These are phyloP conservation scores for Eustoma russellianum DNA, from an alignment of 257 asterid genomes.

Conservation along the genomic window DNA sequence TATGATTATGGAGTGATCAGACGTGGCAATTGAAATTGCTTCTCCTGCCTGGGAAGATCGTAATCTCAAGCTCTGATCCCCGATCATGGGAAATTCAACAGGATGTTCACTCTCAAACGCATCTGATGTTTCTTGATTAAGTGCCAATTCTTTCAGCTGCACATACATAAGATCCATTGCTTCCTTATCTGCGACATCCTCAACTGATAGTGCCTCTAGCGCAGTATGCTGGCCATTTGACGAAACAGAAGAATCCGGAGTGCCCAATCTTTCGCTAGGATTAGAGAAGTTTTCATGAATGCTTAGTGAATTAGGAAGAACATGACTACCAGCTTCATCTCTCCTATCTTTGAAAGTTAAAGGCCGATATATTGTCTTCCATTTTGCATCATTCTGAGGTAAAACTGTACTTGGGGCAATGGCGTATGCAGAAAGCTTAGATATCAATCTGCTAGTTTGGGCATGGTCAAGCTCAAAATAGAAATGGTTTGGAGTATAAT, in stretches of 20 bases:
- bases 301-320: slow-evolving; percentile 20
- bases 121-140: slow-evolving; percentile 12
- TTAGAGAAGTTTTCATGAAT: slow-evolving; percentile 21
- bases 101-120: slow-evolving; percentile 16
- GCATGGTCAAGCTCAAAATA: slow-evolving; percentile 81
- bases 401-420: slow-evolving; percentile 28
- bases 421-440: slow-evolving; percentile 42
- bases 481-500: slow-evolving; percentile 45
- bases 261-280: slow-evolving; percentile 21
- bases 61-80: slow-evolving; percentile 21
- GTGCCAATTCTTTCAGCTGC: slow-evolving; percentile 53
- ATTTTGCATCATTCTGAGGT: slow-evolving; percentile 17
- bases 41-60: slow-evolving; percentile 25
- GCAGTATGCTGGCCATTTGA: slow-evolving; percentile 22
- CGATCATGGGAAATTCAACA: slow-evolving; percentile 22
- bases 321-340: slow-evolving; percentile 22
- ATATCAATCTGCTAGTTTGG: slow-evolving; percentile 56
- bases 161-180: slow-evolving; percentile 37
- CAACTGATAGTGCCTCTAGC: slow-evolving; percentile 16
- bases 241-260: slow-evolving; percentile 21
- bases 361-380: slow-evolving; percentile 9
- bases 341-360: slow-evolving; percentile 23
- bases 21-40: slow-evolving; percentile 20
- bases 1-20: slow-evolving; percentile 29
- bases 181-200: slow-evolving; percentile 18